Evolutionary conservation across 495 filamentous ascomycete species (phyloP).

Genomic region (Recurvomyces mirabilis): DNA sequence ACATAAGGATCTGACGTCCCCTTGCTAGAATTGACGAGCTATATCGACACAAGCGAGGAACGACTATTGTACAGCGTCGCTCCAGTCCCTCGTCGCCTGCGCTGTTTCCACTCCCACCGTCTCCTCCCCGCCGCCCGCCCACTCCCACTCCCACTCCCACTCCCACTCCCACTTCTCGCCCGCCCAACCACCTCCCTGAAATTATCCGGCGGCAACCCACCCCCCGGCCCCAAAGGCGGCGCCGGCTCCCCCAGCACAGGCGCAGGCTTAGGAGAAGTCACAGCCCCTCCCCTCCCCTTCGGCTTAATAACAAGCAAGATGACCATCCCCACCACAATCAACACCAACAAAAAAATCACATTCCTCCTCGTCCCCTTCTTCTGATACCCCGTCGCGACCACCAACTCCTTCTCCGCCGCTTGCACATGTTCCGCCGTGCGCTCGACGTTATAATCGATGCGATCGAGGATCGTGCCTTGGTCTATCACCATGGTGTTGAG

Average conservation of each 20-base stretch:
- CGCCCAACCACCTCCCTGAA: neutral
- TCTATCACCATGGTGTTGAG: conserved; percentile 95
- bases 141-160: too few species aligned
- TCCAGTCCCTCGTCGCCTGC: neutral
- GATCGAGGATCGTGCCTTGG: conserved; percentile 93
- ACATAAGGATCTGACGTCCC: too few species aligned
- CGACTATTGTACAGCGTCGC: neutral
- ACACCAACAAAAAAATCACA: conserved; percentile 71
- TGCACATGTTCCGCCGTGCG: conserved; percentile 82
- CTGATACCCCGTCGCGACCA: conserved; percentile 77
- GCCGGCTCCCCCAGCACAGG: neutral
- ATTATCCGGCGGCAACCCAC: conserved; percentile 4
- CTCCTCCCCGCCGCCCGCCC: neutral
- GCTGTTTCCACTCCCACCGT: conserved; percentile 8
- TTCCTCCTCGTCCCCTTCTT: conserved; percentile 80
- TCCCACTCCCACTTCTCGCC: neutral
- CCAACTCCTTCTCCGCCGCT: conserved; percentile 81
- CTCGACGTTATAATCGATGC: conserved; percentile 98
- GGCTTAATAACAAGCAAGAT: conserved; percentile 82
- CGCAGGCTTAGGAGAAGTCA: too few species aligned
- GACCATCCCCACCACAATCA: conserved; percentile 74
- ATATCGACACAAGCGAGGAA: neutral
- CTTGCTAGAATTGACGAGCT: too few species aligned
- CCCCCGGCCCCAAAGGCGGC: conserved; percentile 1
- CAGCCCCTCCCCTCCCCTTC: conserved; percentile 33